These are phyloP conservation scores for Wickerhamomyces tratensis DNA, from an alignment of 805 yeast genomes.

Conservation along the genomic window DNA sequence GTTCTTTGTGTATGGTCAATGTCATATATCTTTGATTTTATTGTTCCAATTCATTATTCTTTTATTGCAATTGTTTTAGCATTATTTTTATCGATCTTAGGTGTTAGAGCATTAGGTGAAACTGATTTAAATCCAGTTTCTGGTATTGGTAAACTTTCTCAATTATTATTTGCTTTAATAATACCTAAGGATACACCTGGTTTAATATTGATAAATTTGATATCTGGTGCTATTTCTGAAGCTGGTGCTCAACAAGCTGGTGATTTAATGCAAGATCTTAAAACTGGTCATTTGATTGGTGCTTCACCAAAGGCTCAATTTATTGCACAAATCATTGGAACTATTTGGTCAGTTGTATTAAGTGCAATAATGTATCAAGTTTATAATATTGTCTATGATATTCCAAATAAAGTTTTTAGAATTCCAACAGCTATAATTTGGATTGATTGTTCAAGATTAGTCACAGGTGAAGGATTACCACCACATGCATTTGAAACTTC, in stretches of 20 bases:
- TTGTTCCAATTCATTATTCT: constrained; percentile 65
- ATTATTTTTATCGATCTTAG: constrained; percentile 69
- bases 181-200: constrained; percentile 72
- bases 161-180: constrained; percentile 73
- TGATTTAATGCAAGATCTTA: constrained; percentile 93
- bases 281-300: constrained; percentile 85
- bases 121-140: constrained; percentile 96
- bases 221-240: constrained; percentile 96
- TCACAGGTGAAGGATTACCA: constrained; percentile 87
- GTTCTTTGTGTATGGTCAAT: constrained; percentile 59
- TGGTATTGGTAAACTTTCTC: constrained; percentile 93
- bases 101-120: constrained; percentile 92
- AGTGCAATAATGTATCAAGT: constrained; percentile 77
- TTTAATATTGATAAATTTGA: constrained; percentile 71
- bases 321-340: constrained; percentile 81
- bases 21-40: constrained; percentile 54
- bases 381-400: constrained; percentile 73
- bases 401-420: constrained; percentile 75
- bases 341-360: constrained; percentile 70
- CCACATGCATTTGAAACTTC: constrained; percentile 59
- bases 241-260: constrained; percentile 99
- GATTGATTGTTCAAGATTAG: constrained; percentile 92
- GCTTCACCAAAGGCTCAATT: constrained; percentile 93
- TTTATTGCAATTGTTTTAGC: constrained; percentile 66
- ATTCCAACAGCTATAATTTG: constrained; percentile 94